A percentile compares a stretch with the other conserved stretches of the same genome.
Conservation (phyloP, 768 basidiomycete genomes). For the Leccinum disarticulatum region DNA sequence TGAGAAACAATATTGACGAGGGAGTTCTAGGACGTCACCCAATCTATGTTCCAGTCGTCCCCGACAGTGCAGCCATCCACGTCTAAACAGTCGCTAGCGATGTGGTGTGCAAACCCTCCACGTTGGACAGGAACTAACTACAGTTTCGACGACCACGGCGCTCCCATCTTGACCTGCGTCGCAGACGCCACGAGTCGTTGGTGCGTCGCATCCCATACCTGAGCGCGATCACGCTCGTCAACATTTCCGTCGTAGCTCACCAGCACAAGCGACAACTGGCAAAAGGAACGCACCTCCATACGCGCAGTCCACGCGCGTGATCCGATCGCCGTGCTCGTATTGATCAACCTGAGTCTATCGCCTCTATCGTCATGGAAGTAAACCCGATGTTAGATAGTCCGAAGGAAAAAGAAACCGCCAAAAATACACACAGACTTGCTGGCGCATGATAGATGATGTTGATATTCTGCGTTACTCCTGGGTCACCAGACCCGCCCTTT, state of each 20-base stretch:
- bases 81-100: too few species aligned
- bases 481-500: slow-evolving; percentile 28
- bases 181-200: slow-evolving; percentile 44
- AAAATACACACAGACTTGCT: slow-evolving; percentile 36
- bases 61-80: too few species aligned
- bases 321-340: slow-evolving; percentile 36
- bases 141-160: slow-evolving; percentile 17
- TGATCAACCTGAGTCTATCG: slow-evolving; percentile 42
- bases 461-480: slow-evolving; percentile 46
- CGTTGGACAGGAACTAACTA: background rate
- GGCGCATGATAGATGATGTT: slow-evolving; percentile 45
- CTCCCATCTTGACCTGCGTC: slow-evolving; percentile 41
- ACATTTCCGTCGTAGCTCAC: background rate
- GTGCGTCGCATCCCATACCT: slow-evolving; percentile 45
- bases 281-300: slow-evolving; percentile 35
- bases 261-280: too few species aligned
- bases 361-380: slow-evolving; percentile 33
- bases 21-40: slow-evolving; percentile 55
- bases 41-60: too few species aligned
- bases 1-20: slow-evolving; percentile 73
- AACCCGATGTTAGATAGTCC: background rate
- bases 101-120: too few species aligned
- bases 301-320: slow-evolving; percentile 32
- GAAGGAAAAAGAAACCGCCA: background rate
- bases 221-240: background rate